Evolutionary conservation across 352 stramenopile genomes (phyloP), one percentile per base, ranked within the genome.

Genomic region (Plasmopara halstedii): DNA sequence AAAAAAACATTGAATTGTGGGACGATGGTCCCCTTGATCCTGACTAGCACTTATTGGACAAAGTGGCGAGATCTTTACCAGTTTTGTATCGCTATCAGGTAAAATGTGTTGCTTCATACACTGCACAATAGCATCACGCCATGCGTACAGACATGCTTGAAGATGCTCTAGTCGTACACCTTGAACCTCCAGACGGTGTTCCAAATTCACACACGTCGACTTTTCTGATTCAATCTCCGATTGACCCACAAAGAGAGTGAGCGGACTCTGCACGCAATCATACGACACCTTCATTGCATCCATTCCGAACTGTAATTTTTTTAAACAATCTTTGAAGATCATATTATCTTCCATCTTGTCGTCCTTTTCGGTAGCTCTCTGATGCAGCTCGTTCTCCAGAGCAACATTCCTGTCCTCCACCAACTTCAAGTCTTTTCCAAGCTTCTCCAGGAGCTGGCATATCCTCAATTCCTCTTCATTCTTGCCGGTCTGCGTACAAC

Each of bases 181-280:
- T 23, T 68, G 59, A 2, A 45, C 45, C 49, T 68, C 44, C 11
- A 68, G 50, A 15, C 31, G 45, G 27, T 68, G 59, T 4, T 68
- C 55, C 17, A 65, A 38, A 25, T 58, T 39, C 34, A 61, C 50
- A 50, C 59, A 68, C 20, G 23, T 55, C 35, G 31, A 21, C 25
- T 35, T 14, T 2, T n/a, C n/a, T 26, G 11, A 9, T 42, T 36
- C 21, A 15, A 2, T 5, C 25, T 15, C n/a, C n/a, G 31, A 17
- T 2, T 33, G 4, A 31, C 55, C 55, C 20, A 43, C 36, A 37
- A 43, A 62, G 42, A 62, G 44, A 3, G 13, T 7, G 2, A 62
- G 27, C 2, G 57, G 57, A 21, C 25, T 58, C 10, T 62, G 29
- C 20, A 58, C 46, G 46, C 57, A 65, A 33, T 32, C 26, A 33